Evolutionary conservation across 2,329 filamentous ascomycete genomes (phyloP), one percentile per base, ranked within the genome.

Genomic region (Cercospora janseana): DNA sequence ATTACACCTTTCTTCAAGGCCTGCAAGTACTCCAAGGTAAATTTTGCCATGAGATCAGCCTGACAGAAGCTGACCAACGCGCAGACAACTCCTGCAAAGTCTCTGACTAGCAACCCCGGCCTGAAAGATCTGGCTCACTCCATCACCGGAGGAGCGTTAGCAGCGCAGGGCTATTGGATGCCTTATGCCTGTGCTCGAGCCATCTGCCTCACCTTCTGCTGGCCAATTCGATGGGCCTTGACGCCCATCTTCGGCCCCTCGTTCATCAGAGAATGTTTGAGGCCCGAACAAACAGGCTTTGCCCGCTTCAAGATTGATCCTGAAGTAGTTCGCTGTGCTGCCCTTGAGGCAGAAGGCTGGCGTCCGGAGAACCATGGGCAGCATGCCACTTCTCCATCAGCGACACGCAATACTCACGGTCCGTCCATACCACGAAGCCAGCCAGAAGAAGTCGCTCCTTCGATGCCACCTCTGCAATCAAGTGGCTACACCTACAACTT

Each of bases 151-250:
- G 93, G 93, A 5, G 85, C 90, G 23, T 83, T 97, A 50, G 82
- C 82, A 54, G 92, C 91, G 45, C 93, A 98, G 82, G 91, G 93
- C 26, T 98, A 97, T 70, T 98, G 93, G 93, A 89, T 97, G 80
- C 92, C 92, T 2, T 97, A 85, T 63, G 74, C 81, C 29, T 94
- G 90, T 59, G 93, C 93, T 38, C 86, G 81, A 69, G 90, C 89
- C 8, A 75, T 98, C 44, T 94, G 91, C 63, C 81, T 88, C 3
- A 96, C 88, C 1, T 97, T 97, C 68, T 97, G 92, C 72, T 83
- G 85, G 67, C 74, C 80, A 27, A 94, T 98, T 55, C 85, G 92
- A 10, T 85, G 85, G 51, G 91, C 87, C 0, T 73, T 98, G 47
- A 93, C 93, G 6, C 93, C 93, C 4, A 77, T 98, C 52, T 98